Evolutionary conservation across 176 grass and related monocot species (phyloP).

Genomic region (Bolboschoenus planiculmis): DNA sequence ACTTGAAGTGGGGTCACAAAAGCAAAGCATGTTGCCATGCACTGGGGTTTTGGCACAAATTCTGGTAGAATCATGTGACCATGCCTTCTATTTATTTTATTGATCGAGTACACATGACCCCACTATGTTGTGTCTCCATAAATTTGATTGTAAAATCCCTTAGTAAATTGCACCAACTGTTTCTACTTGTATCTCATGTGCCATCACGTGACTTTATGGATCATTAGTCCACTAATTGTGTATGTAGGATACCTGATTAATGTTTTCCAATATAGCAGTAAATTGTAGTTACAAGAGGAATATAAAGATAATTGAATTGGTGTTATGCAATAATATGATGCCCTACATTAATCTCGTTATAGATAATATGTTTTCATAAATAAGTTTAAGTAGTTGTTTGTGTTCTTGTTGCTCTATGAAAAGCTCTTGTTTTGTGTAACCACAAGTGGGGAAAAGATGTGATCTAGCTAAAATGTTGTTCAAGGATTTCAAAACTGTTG

Average conservation of each 20-base stretch:
- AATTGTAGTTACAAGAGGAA: neutral
- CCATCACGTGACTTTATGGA: slow-evolving; percentile 2
- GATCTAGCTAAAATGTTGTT: neutral
- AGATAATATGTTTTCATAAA: neutral
- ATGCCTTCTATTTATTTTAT: slow-evolving; percentile 13
- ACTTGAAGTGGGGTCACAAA: neutral
- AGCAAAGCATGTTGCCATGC: neutral
- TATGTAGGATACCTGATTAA: too few relatives aligned
- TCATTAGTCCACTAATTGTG: neutral
- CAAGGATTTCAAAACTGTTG: neutral
- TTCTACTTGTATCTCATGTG: slow-evolving; percentile 15
- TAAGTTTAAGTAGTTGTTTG: slow-evolving; percentile 1
- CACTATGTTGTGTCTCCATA: slow-evolving; percentile 17
- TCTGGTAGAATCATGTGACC: neutral
- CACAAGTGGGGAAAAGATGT: slow-evolving; percentile 4
- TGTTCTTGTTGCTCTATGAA: neutral
- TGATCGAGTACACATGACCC: slow-evolving; percentile 8
- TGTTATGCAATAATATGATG: neutral
- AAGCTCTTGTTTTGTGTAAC: neutral
- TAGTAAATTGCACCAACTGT: neutral
- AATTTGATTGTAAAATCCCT: neutral
- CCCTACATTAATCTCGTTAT: neutral
- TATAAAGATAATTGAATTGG: neutral
- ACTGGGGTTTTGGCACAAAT: neutral
- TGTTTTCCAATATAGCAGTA: neutral